Evolutionary conservation across 2,329 filamentous ascomycete species (phyloP), one percentile per base, ranked within the genome.

Genomic region (Botryotinia narcissicola): DNA sequence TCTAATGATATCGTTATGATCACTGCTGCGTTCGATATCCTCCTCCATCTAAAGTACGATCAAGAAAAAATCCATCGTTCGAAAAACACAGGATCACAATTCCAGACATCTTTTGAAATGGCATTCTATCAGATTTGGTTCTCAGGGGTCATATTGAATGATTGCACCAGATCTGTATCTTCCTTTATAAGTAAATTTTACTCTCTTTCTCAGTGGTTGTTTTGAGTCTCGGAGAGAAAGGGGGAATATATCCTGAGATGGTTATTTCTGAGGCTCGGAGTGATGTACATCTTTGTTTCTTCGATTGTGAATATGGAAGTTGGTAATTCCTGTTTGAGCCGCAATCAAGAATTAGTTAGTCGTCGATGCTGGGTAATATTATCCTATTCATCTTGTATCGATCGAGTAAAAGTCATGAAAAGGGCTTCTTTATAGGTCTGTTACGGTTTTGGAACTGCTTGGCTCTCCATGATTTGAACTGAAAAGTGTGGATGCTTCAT

Each of bases 141-240:
- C 12, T 0, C 2, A 4, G 12, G 48, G 12, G 5, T 7, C 1
- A 2, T 54, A n/a, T n/a, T 0, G 48, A 54, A n/a, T n/a, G 2
- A 16, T 25, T 54, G 10, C 12, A 7, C n/a, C 6, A n/a, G 25
- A n/a, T 54, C 48, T 54, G 25, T 16, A n/a, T 14, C 8, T 48
- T 48, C 8, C 46, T 16, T n/a, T 25, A 3, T 3, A 9, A n/a
- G 48, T n/a, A n/a, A 16, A n/a, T 54, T 7, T n/a, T 54, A 16
- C 25, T 16, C 5, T n/a, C 12, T 14, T 54, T 54, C 12, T n/a
- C 48, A 4, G 2, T 51, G 25, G 48, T 51, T n/a, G 5, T 54
- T 12, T n/a, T n/a, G 48, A n/a, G 1, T n/a, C 12, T 54, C 9
- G 25, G 4, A 16, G 25, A n/a, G 48, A 51, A 8, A 48, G 37